A percentile compares a stretch with the other conserved stretches of the same genome.
These are phyloP conservation scores for Thelonectria discophora DNA, from an alignment of 2,329 filamentous ascomycete genomes.

Conservation along the genomic window DNA sequence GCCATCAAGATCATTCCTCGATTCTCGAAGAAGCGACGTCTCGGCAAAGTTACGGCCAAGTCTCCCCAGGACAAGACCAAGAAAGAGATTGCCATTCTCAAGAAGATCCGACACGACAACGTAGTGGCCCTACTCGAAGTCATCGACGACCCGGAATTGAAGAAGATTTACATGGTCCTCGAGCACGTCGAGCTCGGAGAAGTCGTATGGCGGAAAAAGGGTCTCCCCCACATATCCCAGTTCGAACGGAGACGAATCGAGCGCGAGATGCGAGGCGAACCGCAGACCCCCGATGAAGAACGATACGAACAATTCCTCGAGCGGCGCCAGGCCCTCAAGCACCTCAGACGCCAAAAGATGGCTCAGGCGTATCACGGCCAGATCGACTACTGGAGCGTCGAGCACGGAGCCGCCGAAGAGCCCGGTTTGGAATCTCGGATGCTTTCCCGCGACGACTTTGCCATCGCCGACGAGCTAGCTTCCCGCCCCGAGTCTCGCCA, in stretches of 20 bases:
- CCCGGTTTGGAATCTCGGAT: constrained; percentile 54
- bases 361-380: constrained; percentile 59
- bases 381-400: constrained; percentile 82
- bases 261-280: constrained; percentile 70
- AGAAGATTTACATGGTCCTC: constrained; percentile 98
- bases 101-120: constrained; percentile 98
- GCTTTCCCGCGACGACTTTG: constrained; percentile 53
- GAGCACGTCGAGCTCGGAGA: constrained; percentile 96
- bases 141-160: constrained; percentile 93
- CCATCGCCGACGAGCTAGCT: constrained; percentile 45
- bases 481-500: constrained; percentile 53
- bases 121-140: constrained; percentile 95
- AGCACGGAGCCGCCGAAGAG: constrained; percentile 73
- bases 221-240: constrained; percentile 80
- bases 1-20: constrained; percentile 99
- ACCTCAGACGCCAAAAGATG: constrained; percentile 65
- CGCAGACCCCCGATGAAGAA: constrained; percentile 67
- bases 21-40: constrained; percentile 89
- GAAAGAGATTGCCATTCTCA: constrained; percentile 95
- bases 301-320: constrained; percentile 68
- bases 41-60: constrained; percentile 80
- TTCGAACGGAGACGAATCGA: constrained; percentile 86
- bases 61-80: constrained; percentile 83
- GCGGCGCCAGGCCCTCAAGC: constrained; percentile 65
- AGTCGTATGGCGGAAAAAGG: constrained; percentile 92